Evolutionary conservation across 345 rosid genomes (phyloP).

Genomic region (Populus alba): DNA sequence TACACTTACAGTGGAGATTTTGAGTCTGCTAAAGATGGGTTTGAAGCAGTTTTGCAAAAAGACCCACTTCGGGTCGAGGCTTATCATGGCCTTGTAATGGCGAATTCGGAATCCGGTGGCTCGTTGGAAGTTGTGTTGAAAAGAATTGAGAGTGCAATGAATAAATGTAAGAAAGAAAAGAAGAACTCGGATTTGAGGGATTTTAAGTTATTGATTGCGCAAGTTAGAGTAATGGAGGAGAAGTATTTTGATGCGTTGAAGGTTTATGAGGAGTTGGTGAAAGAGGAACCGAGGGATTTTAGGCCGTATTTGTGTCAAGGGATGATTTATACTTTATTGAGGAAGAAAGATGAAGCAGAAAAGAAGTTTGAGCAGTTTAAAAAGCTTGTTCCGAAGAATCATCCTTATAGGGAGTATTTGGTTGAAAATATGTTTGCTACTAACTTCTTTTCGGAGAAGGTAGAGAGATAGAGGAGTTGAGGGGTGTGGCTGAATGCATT

Average conservation of each 20-base stretch:
- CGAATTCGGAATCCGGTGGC: conserved; percentile 49
- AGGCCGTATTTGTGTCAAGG: conserved; percentile 92
- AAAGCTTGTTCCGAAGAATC: conserved; percentile 76
- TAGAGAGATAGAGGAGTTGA: conserved; percentile 13
- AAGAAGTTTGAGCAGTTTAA: conserved; percentile 74
- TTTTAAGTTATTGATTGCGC: conserved; percentile 76
- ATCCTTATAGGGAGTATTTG: conserved; percentile 80
- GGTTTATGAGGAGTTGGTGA: conserved; percentile 71
- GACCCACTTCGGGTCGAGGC: conserved; percentile 85
- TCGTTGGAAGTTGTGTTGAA: conserved; percentile 45
- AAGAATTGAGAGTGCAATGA: conserved; percentile 66
- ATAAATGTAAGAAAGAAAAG: conserved; percentile 69
- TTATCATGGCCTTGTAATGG: conserved; percentile 79
- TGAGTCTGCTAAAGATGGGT: conserved; percentile 49
- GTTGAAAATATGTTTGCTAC: conserved; percentile 70
- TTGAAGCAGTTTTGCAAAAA: conserved; percentile 61
- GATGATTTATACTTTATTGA: conserved; percentile 67
- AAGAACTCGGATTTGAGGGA: conserved; percentile 60
- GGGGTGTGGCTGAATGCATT: background rate
- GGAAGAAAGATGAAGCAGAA: conserved; percentile 81
- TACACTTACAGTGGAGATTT: conserved; percentile 57
- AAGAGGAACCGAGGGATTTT: conserved; percentile 90
- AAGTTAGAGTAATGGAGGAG: conserved; percentile 67
- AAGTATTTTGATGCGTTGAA: conserved; percentile 67
- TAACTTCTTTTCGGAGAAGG: conserved; percentile 61